A percentile compares a stretch with the other conserved stretches of the same genome.
These are phyloP conservation scores for Trichoderma endophyticum DNA, from an alignment of 2,329 filamentous ascomycete species.

Conservation along the genomic window DNA sequence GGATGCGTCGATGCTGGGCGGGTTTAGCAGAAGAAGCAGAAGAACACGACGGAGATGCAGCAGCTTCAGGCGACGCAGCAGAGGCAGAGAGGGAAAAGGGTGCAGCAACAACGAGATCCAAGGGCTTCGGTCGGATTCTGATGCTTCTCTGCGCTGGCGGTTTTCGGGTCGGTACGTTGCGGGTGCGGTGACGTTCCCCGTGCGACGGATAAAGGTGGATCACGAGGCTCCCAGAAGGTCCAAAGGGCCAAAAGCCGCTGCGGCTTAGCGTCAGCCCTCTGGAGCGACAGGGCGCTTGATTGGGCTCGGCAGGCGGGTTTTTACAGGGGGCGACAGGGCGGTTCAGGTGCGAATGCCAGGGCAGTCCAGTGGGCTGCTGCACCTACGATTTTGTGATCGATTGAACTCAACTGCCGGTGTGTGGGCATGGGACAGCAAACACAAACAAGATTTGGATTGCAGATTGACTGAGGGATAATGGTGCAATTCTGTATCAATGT, in stretches of 20 bases:
- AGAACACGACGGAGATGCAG: background rate
- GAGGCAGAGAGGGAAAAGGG: background rate
- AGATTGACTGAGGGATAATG: background rate
- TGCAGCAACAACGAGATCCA: background rate
- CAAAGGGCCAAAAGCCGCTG: background rate
- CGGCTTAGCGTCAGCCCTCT: slow-evolving; percentile 14
- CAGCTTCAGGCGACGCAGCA: background rate
- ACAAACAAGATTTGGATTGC: too few relatives aligned
- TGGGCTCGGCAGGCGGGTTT: background rate
- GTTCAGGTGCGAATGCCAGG: background rate
- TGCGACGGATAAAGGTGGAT: slow-evolving; percentile 21
- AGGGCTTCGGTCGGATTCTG: background rate
- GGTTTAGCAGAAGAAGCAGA: background rate
- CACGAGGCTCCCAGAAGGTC: slow-evolving; percentile 8
- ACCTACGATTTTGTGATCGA: background rate
- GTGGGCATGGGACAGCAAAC: background rate
- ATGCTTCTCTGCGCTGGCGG: slow-evolving; percentile 8
- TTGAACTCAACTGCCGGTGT: background rate
- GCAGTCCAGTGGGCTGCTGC: background rate
- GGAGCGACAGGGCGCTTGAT: slow-evolving; percentile 10
- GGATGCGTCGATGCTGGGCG: background rate
- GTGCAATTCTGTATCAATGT: background rate
- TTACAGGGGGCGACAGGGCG: slow-evolving; percentile 10
- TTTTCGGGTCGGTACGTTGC: slow-evolving; percentile 18
- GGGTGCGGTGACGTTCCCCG: slow-evolving; percentile 10